A percentile compares a stretch with the other conserved stretches of the same genome.
These are phyloP conservation scores for Tilletia walkeri DNA, from an alignment of 1,284 basidiomycete genomes.

Conservation along the genomic window DNA sequence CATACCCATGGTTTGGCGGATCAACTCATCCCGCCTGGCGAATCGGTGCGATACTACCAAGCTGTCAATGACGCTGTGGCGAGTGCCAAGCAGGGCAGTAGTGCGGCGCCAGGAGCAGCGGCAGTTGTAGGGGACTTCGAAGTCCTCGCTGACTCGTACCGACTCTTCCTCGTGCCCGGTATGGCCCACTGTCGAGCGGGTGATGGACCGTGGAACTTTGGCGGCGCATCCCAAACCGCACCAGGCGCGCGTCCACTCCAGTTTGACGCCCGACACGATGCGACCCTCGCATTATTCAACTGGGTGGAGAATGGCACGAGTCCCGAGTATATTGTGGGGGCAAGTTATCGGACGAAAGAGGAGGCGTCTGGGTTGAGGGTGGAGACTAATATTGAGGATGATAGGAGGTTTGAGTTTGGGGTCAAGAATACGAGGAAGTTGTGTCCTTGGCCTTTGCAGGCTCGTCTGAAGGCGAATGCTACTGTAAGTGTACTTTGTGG, in stretches of 20 bases:
- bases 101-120: too few relatives aligned
- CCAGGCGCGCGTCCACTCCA: slow-evolving; percentile 33
- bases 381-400: slow-evolving; percentile 12
- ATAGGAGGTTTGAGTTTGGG: slow-evolving; percentile 22
- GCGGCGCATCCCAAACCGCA: slow-evolving; percentile 30
- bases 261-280: slow-evolving; percentile 52
- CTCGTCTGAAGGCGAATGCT: slow-evolving; percentile 4
- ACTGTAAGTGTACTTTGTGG: background rate
- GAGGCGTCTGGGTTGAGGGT: background rate
- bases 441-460: slow-evolving; percentile 25
- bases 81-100: too few relatives aligned
- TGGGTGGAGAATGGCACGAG: slow-evolving; percentile 58
- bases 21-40: slow-evolving; percentile 57
- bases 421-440: slow-evolving; percentile 25
- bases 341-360: slow-evolving; percentile 27
- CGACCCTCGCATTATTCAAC: slow-evolving; percentile 57
- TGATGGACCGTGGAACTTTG: slow-evolving; percentile 38
- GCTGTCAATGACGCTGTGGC: slow-evolving; percentile 37
- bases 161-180: slow-evolving; percentile 59
- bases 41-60: slow-evolving; percentile 56
- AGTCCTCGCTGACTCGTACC: slow-evolving; percentile 56
- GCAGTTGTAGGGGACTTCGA: background rate
- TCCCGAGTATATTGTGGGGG: slow-evolving; percentile 21
- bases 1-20: slow-evolving; percentile 55
- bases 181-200: slow-evolving; percentile 58